Conservation (phyloP, 2,329 filamentous ascomycete genomes). For the Akanthomyces dipterigenus region DNA sequence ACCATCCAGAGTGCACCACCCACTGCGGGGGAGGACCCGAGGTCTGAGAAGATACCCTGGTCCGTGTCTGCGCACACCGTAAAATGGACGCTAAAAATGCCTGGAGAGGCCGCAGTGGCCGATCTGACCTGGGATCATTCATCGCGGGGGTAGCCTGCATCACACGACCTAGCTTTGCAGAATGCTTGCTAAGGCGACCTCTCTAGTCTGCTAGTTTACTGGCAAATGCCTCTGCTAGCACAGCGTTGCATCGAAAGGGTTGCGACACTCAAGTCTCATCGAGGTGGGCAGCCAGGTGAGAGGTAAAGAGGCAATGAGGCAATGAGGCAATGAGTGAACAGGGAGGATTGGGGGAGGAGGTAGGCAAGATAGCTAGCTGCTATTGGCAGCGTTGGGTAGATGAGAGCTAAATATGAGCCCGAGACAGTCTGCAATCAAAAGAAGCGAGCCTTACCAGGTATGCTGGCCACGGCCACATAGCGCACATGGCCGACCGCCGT, state of each 20-base stretch:
- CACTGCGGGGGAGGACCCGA: background rate
- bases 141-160: background rate
- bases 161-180: constrained; percentile 2
- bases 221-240: background rate
- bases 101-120: background rate
- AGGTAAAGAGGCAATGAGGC: background rate
- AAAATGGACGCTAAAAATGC: background rate
- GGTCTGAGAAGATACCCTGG: background rate
- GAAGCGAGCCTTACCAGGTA: constrained; percentile 1
- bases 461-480: background rate
- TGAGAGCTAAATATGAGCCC: background rate
- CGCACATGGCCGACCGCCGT: background rate
- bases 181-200: background rate
- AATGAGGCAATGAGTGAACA: too few relatives aligned
- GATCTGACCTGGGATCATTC: constrained; percentile 8
- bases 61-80: background rate
- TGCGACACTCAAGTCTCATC: background rate
- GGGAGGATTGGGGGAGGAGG: too few relatives aligned
- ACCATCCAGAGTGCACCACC: background rate
- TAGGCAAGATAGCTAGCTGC: too few relatives aligned
- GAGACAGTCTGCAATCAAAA: background rate
- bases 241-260: background rate
- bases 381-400: too few relatives aligned
- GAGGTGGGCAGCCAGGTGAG: background rate
- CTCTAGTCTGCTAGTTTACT: background rate